Evolutionary conservation across 2,329 filamentous ascomycete genomes (phyloP), one percentile per base, ranked within the genome.

Genomic region (Aspergillus uvarum): DNA sequence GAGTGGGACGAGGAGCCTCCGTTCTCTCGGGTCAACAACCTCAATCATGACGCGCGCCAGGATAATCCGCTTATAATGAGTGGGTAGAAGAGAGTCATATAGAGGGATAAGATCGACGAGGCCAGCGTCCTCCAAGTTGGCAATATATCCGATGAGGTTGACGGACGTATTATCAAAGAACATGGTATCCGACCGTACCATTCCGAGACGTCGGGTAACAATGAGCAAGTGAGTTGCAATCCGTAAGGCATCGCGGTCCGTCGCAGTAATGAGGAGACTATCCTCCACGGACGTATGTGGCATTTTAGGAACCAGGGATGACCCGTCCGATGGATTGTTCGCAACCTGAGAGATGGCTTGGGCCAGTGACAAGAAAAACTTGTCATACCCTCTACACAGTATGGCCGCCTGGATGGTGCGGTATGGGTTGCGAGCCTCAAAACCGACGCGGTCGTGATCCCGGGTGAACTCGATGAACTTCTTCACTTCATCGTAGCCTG

Each of bases 31-130:
- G 48, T 90, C 85, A 29, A 84, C 83, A 57, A 97, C 83, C 50
- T 90, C 85, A 53, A 92, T 88, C 58, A 97, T 79, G 58, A 96
- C 89, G 55, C 86, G 85, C 59, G 89, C 91, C 52, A 99, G 82
- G 16, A 89, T 88, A 57, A 87, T 84, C 66, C 92, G 87, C 62
- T 84, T 83, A 63, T 89, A 83, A 12, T 85, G 80, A 6, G 82
- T 78, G 10, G 85, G 82, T 12, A 99, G 81, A 67, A 91, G 88
- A 8, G 92, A 92, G 63, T 91, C 93, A 74, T 99, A 99, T 0
- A 96, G 80, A 0, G 95, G 93, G 58, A 96, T 89, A 47, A 95
- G 79, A 63, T 94, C 88, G 60, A 89, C 86, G 57, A 95, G 85
- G 35, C 87, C 86, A 16, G 86, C 85, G 51, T 89, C 82, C 48